Evolutionary conservation across 345 rosid species (phyloP).

Genomic region (Salix koriyanagi): DNA sequence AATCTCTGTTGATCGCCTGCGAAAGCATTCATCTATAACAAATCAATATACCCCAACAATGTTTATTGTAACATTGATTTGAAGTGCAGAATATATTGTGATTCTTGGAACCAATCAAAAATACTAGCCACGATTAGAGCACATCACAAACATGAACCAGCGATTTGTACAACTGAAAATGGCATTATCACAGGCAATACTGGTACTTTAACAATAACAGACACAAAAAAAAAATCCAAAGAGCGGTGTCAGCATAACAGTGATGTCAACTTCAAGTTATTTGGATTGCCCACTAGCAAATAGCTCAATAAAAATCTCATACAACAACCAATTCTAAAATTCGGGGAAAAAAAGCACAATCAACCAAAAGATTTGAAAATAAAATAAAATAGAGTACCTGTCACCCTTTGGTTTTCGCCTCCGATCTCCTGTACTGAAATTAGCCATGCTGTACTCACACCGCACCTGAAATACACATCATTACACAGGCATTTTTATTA

Average conservation of each 20-base stretch:
- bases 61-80: neutral
- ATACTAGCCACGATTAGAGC: neutral
- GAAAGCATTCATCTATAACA: neutral
- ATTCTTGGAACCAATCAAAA: neutral
- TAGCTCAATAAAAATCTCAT: no score
- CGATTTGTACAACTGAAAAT: neutral
- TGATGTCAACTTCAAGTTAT: no score
- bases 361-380: neutral
- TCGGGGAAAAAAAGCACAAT: no score
- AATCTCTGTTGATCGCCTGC: slow-evolving; percentile 91
- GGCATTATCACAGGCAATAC: neutral
- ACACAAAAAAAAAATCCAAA: no score
- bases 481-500: no score
- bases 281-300: no score
- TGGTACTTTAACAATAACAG: neutral
- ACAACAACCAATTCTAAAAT: neutral
- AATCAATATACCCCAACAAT: neutral
- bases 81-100: neutral
- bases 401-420: slow-evolving; percentile 83
- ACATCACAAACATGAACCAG: neutral
- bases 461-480: slow-evolving; percentile 44
- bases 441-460: slow-evolving; percentile 95
- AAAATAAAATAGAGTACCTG: slow-evolving; percentile 35
- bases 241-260: no score
- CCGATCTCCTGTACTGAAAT: slow-evolving; percentile 89